A percentile compares a stretch with the other conserved stretches of the same genome.
These are phyloP conservation scores for Casaregolazyma lundiana DNA, from an alignment of 1,139 yeast species.

Conservation along the genomic window DNA sequence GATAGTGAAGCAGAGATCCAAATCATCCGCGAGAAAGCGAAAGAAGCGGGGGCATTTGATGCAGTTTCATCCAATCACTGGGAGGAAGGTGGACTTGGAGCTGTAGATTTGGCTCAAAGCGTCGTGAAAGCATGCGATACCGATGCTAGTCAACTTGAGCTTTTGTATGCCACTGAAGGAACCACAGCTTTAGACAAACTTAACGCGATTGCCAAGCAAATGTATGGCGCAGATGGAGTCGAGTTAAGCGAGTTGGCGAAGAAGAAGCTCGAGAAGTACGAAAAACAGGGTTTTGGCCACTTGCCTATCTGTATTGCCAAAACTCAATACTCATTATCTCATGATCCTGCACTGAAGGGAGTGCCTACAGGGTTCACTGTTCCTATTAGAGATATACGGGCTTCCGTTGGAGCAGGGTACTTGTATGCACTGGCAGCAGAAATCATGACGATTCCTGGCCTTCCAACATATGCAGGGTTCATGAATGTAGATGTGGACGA, in stretches of 20 bases:
- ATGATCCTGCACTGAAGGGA: conserved; percentile 89
- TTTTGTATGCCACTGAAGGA: conserved; percentile 65
- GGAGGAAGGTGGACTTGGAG: conserved; percentile 98
- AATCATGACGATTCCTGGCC: conserved; percentile 95
- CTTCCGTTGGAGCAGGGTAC: conserved; percentile 96
- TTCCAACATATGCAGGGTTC: conserved; percentile 95
- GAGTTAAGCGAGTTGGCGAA: conserved; percentile 85
- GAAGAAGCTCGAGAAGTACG: conserved; percentile 76
- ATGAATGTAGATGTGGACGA: conserved; percentile 94
- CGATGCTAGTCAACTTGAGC: conserved; percentile 58
- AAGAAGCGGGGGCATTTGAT: conserved; percentile 89
- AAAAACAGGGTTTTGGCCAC: conserved; percentile 84
- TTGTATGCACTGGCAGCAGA: conserved; percentile 95
- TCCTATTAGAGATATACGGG: conserved; percentile 91
- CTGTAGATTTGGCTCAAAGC: conserved; percentile 79
- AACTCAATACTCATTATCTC: conserved; percentile 94
- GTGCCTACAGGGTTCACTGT: conserved; percentile 93
- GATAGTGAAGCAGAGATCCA: conserved; percentile 83
- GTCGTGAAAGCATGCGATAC: conserved; percentile 58
- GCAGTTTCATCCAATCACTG: conserved; percentile 95
- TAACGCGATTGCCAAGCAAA: conserved; percentile 72
- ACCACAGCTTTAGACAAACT: conserved; percentile 82
- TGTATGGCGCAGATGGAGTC: conserved; percentile 93
- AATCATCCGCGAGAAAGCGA: conserved; percentile 74
- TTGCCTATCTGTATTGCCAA: conserved; percentile 96